Evolutionary conservation across 768 basidiomycete genomes (phyloP), one percentile per base, ranked within the genome.

Genomic region (Mycena galopus): DNA sequence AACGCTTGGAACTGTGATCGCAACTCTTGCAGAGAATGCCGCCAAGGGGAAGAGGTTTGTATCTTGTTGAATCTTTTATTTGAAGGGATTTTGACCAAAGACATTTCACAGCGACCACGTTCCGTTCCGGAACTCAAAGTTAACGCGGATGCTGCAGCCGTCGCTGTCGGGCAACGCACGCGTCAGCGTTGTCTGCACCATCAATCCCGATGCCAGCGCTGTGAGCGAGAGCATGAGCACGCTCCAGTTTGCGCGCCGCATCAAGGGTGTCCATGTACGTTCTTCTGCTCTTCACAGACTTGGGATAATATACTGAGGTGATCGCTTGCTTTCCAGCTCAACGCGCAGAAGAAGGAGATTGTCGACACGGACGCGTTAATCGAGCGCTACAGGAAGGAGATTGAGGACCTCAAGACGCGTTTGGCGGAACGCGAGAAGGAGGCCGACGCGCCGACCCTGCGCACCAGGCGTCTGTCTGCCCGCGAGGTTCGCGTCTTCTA

Each of bases 101-200:
- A 17, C 55, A 9, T 33, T 65, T 33, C 60, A 25, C 75, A 92
- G 92, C 65, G 95, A 96, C 79, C 96, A 98, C 79, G 92, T 99
- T 17, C 97, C 97, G 2, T 99, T 93, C 83, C 92, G 97, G 23
- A 98, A 98, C 79, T 96, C 94, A 51, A 99, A 99, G 81, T 88
- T 99, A 12, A 98, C 96, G 19, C 91, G 96, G 27, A 90, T 99
- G 81, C 89, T 99, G 8, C 97, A 98, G 81, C 96, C 97, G 1
- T 98, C 96, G 0, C 86, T 99, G 1, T 94, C 96, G 0, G 97
- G 97, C 1, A 96, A 99, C 79, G 97, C 97, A 25, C 91, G 96
- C 10, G 97, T 99, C 64, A 96, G 95, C 50, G 97, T 99, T 19
- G 93, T 99, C 63, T 98, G 97, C 81, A 99, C 97, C 0, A 89